These are phyloP conservation scores for Lasiosphaeriaceae sp. DNA, from an alignment of 495 filamentous ascomycete genomes.

Conservation along the genomic window DNA sequence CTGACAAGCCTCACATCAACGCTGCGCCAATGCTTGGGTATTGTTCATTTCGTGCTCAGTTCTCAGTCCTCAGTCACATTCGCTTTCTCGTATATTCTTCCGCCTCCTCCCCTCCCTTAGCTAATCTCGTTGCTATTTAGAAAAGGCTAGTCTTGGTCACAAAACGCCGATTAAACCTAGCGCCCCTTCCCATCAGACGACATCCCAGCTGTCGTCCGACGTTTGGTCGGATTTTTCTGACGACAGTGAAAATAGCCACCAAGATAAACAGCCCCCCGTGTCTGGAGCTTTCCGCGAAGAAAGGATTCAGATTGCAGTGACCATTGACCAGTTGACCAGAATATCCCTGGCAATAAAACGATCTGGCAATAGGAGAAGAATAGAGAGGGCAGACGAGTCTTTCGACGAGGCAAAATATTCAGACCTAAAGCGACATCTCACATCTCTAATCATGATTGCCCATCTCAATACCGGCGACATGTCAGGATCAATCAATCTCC, in stretches of 20 bases:
- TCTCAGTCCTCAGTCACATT: too few relatives aligned
- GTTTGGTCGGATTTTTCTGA: conserved; percentile 1
- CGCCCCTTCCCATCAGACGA: too few relatives aligned
- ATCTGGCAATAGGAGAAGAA: neutral
- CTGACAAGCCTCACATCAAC: neutral
- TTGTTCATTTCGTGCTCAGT: too few relatives aligned
- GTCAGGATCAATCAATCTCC: neutral
- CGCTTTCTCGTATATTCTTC: neutral
- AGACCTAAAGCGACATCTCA: neutral
- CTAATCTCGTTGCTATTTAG: too few relatives aligned
- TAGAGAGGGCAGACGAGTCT: neutral
- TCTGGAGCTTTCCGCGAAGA: neutral
- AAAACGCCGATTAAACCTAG: too few relatives aligned
- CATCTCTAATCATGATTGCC: neutral
- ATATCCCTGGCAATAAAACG: neutral
- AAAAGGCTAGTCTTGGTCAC: too few relatives aligned
- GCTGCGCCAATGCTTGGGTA: neutral
- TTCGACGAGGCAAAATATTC: neutral
- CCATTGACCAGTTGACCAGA: neutral
- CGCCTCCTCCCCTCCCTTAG: neutral
- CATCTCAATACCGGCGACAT: neutral
- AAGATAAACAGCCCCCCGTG: neutral
- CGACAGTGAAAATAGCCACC: neutral
- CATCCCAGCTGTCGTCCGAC: neutral
- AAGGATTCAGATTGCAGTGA: neutral